Evolutionary conservation across 2,329 filamentous ascomycete species (phyloP).

Genomic region (Paecilomyces fulvus): DNA sequence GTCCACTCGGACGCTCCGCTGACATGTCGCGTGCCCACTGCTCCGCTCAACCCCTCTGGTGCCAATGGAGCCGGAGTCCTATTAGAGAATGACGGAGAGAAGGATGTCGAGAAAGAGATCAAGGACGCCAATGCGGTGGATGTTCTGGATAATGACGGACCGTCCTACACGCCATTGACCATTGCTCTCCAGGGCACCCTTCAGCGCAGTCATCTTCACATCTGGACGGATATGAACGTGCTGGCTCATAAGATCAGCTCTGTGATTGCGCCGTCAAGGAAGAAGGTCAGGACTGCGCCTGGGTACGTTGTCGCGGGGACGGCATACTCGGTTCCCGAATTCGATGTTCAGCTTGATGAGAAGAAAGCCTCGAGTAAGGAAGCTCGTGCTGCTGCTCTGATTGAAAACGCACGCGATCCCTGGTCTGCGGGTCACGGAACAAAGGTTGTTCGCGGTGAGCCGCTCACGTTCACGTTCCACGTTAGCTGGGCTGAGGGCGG

Average conservation of each 20-base stretch:
- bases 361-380: slow-evolving; percentile 10
- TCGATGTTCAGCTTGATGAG: slow-evolving; percentile 40
- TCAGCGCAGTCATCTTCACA: slow-evolving; percentile 80
- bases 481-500: slow-evolving; percentile 61
- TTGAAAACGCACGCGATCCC: slow-evolving; percentile 36
- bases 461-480: slow-evolving; percentile 67
- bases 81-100: slow-evolving; percentile 26
- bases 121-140: slow-evolving; percentile 5
- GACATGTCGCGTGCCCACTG: slow-evolving; percentile 78
- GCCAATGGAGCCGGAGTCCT: slow-evolving; percentile 16
- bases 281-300: slow-evolving; percentile 42
- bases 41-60: slow-evolving; percentile 45
- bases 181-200: slow-evolving; percentile 85
- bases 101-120: slow-evolving; percentile 45
- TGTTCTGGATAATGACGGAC: slow-evolving; percentile 18
- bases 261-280: slow-evolving; percentile 23
- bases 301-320: slow-evolving; percentile 81
- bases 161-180: slow-evolving; percentile 61
- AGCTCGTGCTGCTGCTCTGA: slow-evolving; percentile 37
- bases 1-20: slow-evolving; percentile 93
- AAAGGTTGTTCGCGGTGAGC: slow-evolving; percentile 78
- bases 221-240: slow-evolving; percentile 83
- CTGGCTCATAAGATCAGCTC: slow-evolving; percentile 56
- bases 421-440: slow-evolving; percentile 43
- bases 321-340: slow-evolving; percentile 73